Base-by-base conservation (phyloP, 768 basidiomycete genomes). In the Cystoderma amianthinum region DNA sequence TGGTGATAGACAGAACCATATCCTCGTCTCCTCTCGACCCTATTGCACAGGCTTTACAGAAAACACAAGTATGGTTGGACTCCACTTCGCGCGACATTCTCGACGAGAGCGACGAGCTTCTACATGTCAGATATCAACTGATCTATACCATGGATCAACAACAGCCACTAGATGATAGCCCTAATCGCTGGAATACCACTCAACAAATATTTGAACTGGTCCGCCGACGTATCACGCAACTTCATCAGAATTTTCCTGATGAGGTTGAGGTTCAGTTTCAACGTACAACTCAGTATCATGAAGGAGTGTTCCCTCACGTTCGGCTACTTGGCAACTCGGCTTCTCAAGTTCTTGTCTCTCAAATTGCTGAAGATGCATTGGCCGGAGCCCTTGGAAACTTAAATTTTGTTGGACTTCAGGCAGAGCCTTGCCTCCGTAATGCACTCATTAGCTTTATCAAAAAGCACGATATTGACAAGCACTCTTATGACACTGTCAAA, bases 61-160 rank as follows among this genome's bases (percentile, higher is more conserved):
- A 53, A 5, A 43, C 51, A 0, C 54, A 61, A 42, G 38, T 21
- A n/a, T 65, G 64, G 62, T 39, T 65, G 2, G 22, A 47, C 21
- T 22, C 33, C 2, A 36, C 44, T 23, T 55, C 60, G 9, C 56
- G 68, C 7, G 71, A 72, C 41, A 52, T 72, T 23, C 45, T 72
- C 6, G 71, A 72, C 41, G 71, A 72, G 48, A 67, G 69, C 39
- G 71, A 72, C 45, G 69, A 77, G 34, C 61, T 74, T 19, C 58
- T 76, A 3, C 62, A 67, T 38, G 63, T 67, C 32, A 57, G 63
- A 0, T 74, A 76, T 47, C 72, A 75, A 43, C 51, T 76, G 9
- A n/a, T n/a, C n/a, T n/a, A n/a, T n/a, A n/a, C n/a, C n/a, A n/a
- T n/a, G n/a, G n/a, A n/a, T n/a, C n/a, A n/a, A n/a, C n/a, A n/a